A percentile compares a stretch with the other conserved stretches of the same genome.
These are phyloP conservation scores for Metschnikowia arizonensis DNA, from an alignment of 805 yeast genomes.

Conservation along the genomic window DNA sequence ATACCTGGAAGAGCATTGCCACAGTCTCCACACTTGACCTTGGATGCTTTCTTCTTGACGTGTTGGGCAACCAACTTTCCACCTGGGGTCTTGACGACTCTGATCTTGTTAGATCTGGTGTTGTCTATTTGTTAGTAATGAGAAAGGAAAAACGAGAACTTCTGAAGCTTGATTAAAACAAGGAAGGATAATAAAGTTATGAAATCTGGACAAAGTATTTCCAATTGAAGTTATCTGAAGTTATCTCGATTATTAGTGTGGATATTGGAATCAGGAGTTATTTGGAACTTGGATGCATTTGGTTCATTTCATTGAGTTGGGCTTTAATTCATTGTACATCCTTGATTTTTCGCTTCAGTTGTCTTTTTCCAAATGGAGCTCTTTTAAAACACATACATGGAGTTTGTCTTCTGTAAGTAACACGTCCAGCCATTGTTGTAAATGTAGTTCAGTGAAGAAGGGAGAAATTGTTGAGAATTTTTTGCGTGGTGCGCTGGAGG, in stretches of 20 bases:
- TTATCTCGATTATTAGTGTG: no score
- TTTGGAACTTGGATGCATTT: no score
- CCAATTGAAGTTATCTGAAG: no score
- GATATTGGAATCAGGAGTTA: no score
- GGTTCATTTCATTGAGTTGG: no score
- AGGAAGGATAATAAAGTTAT: no score
- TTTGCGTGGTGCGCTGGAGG: slow-evolving; percentile 15
- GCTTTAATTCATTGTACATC: no score
- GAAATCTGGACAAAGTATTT: no score
- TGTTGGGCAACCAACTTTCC: slow-evolving; percentile 98
- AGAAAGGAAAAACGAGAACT: background rate
- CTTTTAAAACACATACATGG: slow-evolving; percentile 32
- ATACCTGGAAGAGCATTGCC: slow-evolving; percentile 81
- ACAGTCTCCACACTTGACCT: slow-evolving; percentile 88
- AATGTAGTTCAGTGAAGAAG: slow-evolving; percentile 8
- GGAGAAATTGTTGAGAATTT: slow-evolving; percentile 13
- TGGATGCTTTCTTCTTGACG: slow-evolving; percentile 84
- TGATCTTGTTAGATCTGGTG: slow-evolving; percentile 99
- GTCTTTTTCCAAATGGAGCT: no score
- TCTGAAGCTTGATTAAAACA: no score
- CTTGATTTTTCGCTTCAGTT: no score
- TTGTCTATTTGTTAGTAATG: slow-evolving; percentile 67
- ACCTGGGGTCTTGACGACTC: slow-evolving; percentile 99
- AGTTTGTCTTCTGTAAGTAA: slow-evolving; percentile 27
- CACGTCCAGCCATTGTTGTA: slow-evolving; percentile 84